Conservation (phyloP, 179 eudicot genomes). For the Dionaea muscipula region DNA sequence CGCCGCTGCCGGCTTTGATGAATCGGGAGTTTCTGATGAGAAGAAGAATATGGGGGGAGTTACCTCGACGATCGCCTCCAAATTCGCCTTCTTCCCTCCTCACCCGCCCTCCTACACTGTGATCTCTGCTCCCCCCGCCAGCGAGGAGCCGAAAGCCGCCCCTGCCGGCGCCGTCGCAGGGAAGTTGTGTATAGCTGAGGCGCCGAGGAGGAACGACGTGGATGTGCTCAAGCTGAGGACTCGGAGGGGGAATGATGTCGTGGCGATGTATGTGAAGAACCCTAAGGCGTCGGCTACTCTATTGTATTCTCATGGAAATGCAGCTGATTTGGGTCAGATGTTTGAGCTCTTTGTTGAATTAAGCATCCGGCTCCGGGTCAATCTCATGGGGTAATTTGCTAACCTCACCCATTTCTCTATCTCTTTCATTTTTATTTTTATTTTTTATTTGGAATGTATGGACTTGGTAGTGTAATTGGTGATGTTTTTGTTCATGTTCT, state of each 20-base stretch:
- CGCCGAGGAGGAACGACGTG: slow-evolving; percentile 43
- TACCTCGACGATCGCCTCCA: slow-evolving; percentile 93
- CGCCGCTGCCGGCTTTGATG: too few relatives aligned
- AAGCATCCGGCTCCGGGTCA: slow-evolving; percentile 68
- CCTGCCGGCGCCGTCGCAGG: too few relatives aligned
- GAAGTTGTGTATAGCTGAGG: slow-evolving; percentile 55
- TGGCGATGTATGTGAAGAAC: slow-evolving; percentile 60
- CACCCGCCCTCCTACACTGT: slow-evolving; percentile 86
- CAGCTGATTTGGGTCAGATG: slow-evolving; percentile 99
- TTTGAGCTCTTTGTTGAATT: slow-evolving; percentile 83
- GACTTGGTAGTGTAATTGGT: too few relatives aligned
- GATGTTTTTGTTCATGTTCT: too few relatives aligned
- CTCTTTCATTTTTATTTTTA: too few relatives aligned
- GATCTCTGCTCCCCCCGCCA: slow-evolving; percentile 12
- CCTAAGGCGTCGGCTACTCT: slow-evolving; percentile 63
- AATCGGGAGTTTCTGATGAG: slow-evolving; percentile 22
- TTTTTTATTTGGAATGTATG: too few relatives aligned
- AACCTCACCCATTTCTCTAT: too few relatives aligned
- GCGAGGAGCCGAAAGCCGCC: slow-evolving; percentile 11
- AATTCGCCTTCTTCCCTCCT: slow-evolving; percentile 94
- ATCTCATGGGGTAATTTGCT: slow-evolving; percentile 72
- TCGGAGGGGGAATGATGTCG: slow-evolving; percentile 68
- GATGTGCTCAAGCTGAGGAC: slow-evolving; percentile 62
- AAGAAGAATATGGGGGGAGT: slow-evolving; percentile 77
- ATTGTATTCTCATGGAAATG: slow-evolving; percentile 96